A percentile compares a stretch with the other conserved stretches of the same genome.
Evolutionary conservation across 1,284 basidiomycete genomes (phyloP).

Genomic region (Irpex lacteus): DNA sequence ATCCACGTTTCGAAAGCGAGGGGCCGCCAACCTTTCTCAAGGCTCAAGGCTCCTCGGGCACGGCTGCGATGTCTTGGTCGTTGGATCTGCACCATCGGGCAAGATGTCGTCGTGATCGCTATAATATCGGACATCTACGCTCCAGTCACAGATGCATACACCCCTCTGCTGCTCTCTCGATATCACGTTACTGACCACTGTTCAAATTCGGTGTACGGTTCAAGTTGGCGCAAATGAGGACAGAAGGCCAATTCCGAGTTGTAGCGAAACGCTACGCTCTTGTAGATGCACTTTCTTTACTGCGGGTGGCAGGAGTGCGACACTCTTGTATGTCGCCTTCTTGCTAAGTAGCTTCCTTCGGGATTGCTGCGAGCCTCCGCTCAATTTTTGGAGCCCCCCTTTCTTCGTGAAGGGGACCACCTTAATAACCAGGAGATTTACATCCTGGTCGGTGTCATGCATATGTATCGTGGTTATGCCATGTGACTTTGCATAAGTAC

Average conservation of each 20-base stretch:
- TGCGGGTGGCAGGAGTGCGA: background rate
- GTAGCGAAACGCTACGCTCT: background rate
- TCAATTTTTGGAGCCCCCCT: slow-evolving; percentile 28
- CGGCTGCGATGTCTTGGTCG: background rate
- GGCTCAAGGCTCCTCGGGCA: background rate
- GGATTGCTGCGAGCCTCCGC: slow-evolving; percentile 15
- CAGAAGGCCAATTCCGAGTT: background rate
- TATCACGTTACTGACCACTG: too few relatives aligned
- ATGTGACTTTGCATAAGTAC: too few relatives aligned
- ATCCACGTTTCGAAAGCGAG: background rate
- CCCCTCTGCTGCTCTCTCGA: background rate
- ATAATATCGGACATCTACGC: background rate
- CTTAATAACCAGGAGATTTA: too few relatives aligned
- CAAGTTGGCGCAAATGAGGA: background rate
- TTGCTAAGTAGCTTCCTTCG: background rate
- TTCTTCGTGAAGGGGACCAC: slow-evolving; percentile 26
- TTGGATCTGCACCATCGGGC: slow-evolving; percentile 2
- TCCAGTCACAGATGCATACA: background rate
- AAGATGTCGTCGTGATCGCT: background rate
- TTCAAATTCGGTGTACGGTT: background rate
- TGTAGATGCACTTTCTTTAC: background rate
- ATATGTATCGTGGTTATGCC: too few relatives aligned
- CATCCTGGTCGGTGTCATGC: too few relatives aligned
- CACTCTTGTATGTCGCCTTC: background rate
- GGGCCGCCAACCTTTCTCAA: background rate